Percentiles rank a stretch among this genome's conserved stretches.
Conservation (phyloP, 1,284 basidiomycete genomes). For the Cutaneotrichosporon dermatis region DNA sequence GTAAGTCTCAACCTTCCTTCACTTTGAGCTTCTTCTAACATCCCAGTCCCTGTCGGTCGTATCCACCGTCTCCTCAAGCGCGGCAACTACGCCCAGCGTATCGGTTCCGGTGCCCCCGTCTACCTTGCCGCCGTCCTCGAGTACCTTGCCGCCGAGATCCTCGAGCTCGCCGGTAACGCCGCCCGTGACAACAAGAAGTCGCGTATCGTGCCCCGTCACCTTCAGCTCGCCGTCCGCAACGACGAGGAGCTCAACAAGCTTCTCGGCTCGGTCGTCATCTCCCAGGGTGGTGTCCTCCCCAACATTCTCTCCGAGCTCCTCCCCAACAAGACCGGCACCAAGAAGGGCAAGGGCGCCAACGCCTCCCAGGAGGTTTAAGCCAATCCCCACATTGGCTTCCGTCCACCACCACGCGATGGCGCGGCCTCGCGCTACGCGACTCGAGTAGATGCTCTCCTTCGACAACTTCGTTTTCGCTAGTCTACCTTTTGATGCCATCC, state of each 20-base stretch:
- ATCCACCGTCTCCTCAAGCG: constrained; percentile 80
- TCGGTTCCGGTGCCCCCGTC: constrained; percentile 56
- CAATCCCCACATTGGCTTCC: too few species aligned
- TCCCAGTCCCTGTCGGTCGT: constrained; percentile 70
- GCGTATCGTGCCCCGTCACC: constrained; percentile 84
- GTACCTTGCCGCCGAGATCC: constrained; percentile 77
- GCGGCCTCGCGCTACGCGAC: not conserved
- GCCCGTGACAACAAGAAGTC: constrained; percentile 60
- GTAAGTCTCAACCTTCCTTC: constrained; percentile 21
- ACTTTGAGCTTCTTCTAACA: too few species aligned
- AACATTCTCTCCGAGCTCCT: constrained; percentile 63
- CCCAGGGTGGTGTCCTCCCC: constrained; percentile 85
- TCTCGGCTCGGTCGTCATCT: constrained; percentile 78
- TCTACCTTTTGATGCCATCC: constrained; percentile 28
- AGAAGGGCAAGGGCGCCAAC: constrained; percentile 36
- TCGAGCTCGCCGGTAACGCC: constrained; percentile 82
- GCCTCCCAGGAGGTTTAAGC: constrained; percentile 45
- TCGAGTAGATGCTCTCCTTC: not conserved
- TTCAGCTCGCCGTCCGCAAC: constrained; percentile 85
- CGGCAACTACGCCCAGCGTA: constrained; percentile 78
- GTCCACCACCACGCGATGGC: not conserved
- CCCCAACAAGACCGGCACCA: constrained; percentile 57
- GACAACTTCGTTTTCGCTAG: constrained; percentile 35
- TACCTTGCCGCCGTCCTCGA: constrained; percentile 67
- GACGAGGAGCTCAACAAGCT: constrained; percentile 62